Base-by-base conservation (phyloP, 352 stramenopile species). In the Pythium grandisporangium region DNA sequence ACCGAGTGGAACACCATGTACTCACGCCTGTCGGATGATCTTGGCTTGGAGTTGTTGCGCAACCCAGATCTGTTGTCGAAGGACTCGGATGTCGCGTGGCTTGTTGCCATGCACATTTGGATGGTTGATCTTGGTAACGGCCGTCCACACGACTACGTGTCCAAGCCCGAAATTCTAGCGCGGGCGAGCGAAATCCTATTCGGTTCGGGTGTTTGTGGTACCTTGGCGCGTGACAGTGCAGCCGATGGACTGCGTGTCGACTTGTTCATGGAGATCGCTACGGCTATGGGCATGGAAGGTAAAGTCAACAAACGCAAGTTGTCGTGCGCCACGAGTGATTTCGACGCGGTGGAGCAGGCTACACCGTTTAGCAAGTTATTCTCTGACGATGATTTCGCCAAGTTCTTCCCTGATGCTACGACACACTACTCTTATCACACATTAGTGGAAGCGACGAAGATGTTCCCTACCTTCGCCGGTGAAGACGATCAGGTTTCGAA, bases 1-100 rank as follows among this genome's bases (percentile, higher is more conserved):
- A 21, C 42, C 14, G 42, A 37, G 14, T 53, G 46, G 46, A 53
- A 53, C 37, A 48, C 33, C 25, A 53, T 45, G 25, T 53, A 53
- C 38, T 38, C 34, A 16, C 19, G 20, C 17, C 42, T 46, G 23
- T 36, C 30, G 5, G 30, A 38, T 6, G 46, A 23, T 3, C 17
- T 46, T 6, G 21, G 37, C 25, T 7, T 43, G 21, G 46, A 53
- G 13, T 33, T 53, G 5, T 21, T 53, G 12, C 2, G 2, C 5
- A 29, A 48, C 16, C 46, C 46, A 30, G 46, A 53, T 12, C 34
- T 53, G 21, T 19, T 53, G 3, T 25, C 46, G 2, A 33, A 26
- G n/a, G 37, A 48, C 26, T 14, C 10, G 8, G 25, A 30, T 16
- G 22, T 53, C 12, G 27, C 42, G 4, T 53, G 46, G 46, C 34